phyloP scores from a whole-genome alignment of 331 rosid species.

The Quercus phellos region DNA sequence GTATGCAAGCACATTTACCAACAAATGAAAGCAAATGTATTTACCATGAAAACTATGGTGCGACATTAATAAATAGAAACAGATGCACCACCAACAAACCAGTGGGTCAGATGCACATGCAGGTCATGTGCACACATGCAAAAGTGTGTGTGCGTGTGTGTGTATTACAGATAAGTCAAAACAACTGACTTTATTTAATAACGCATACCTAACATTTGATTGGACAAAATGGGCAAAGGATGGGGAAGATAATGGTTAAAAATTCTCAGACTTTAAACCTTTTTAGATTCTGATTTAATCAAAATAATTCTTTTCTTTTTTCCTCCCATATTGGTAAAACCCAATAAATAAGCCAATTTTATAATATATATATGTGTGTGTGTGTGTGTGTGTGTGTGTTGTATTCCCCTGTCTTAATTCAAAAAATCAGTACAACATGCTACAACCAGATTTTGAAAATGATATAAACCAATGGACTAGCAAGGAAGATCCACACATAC shows the following conservation, averaged over 20 bases:
- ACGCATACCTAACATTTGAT: neutral
- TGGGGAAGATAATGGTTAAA: neutral
- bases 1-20: neutral
- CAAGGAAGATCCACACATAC: constrained; percentile 36
- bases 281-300: constrained; percentile 2
- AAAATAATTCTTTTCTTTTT: neutral
- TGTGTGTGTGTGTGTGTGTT: neutral
- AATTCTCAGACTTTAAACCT: constrained; percentile 13
- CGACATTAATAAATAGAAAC: neutral
- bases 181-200: neutral
- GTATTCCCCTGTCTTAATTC: neutral
- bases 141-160: neutral
- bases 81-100: neutral
- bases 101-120: constrained; percentile 2
- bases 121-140: neutral
- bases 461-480: constrained; percentile 16
- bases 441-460: neutral
- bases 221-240: constrained; percentile 3
- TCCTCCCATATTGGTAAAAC: neutral
- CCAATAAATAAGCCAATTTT: neutral
- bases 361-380: too few species aligned
- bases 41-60: neutral
- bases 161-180: neutral
- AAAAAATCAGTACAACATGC: neutral
- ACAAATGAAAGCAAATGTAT: neutral